phyloP scores from a whole-genome alignment of 345 rosid species.

The Durio zibethinus region DNA sequence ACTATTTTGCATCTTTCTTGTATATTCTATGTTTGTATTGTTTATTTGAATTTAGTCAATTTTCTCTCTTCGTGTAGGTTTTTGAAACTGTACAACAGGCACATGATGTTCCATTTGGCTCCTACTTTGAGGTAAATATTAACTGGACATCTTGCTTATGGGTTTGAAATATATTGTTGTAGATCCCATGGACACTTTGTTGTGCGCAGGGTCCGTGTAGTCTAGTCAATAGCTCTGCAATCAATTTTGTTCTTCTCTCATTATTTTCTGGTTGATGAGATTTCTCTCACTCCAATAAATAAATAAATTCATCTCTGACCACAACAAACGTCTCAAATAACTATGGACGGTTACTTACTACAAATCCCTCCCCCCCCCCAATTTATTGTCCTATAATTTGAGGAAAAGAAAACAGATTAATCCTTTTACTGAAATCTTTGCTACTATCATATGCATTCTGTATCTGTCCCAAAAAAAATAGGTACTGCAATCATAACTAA shows the following conservation, averaged over 20 bases:
- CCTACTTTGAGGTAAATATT: conserved; percentile 76
- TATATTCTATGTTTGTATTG: neutral
- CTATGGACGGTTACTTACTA: neutral
- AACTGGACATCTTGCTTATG: neutral
- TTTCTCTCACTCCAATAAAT: neutral
- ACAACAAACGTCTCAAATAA: neutral
- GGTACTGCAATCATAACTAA: neutral
- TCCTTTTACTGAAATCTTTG: neutral
- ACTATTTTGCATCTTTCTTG: neutral
- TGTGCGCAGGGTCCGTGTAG: neutral
- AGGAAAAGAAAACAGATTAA: neutral
- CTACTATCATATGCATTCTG: neutral
- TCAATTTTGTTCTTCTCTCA: neutral
- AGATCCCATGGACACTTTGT: neutral
- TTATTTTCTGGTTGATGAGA: neutral
- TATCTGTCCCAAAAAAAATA: neutral
- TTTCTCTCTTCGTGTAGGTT: conserved; percentile 43
- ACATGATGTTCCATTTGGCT: conserved; percentile 96
- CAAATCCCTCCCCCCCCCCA: neutral
- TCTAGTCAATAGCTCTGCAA: neutral
- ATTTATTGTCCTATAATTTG: neutral
- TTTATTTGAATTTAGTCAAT: neutral
- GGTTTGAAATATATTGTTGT: neutral
- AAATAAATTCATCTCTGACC: neutral
- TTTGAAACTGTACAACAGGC: conserved; percentile 97